These are phyloP conservation scores for Pseudocohnilembus persalinus DNA, from an alignment of 169 alveolate species.

Conservation along the genomic window DNA sequence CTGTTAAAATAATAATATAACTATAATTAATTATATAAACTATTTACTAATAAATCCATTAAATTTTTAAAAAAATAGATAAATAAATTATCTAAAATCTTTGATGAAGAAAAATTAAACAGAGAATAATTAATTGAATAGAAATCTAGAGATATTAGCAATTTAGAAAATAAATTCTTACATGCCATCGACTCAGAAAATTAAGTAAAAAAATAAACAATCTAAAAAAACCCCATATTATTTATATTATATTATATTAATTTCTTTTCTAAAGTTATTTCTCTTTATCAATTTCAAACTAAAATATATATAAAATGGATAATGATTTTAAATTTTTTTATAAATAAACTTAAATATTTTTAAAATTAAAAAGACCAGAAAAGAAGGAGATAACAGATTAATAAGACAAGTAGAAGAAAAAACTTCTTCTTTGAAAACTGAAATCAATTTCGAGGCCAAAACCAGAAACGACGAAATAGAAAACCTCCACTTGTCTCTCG, in stretches of 20 bases:
- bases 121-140: not conserved
- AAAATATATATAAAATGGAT: too few species aligned
- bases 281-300: too few species aligned
- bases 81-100: too few species aligned
- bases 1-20: not conserved
- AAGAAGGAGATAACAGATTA: slow-evolving; percentile 32
- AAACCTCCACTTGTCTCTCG: slow-evolving; percentile 26
- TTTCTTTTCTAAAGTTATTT: too few species aligned
- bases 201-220: not conserved
- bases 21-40: not conserved
- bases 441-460: slow-evolving; percentile 54
- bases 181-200: not conserved
- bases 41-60: too few species aligned
- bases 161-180: not conserved
- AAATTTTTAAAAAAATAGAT: not conserved
- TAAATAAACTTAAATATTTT: not conserved
- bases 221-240: too few species aligned
- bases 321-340: not conserved
- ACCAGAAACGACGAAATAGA: slow-evolving; percentile 39
- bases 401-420: slow-evolving; percentile 39
- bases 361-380: slow-evolving; percentile 10
- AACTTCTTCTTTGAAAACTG: slow-evolving; percentile 45
- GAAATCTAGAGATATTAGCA: not conserved
- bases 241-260: too few species aligned
- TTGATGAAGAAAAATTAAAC: not conserved